Percentiles rank a stretch among this genome's conserved stretches.
These are phyloP conservation scores for Daldinia eschscholtzii DNA, from an alignment of 2,329 filamentous ascomycete species.

Conservation along the genomic window DNA sequence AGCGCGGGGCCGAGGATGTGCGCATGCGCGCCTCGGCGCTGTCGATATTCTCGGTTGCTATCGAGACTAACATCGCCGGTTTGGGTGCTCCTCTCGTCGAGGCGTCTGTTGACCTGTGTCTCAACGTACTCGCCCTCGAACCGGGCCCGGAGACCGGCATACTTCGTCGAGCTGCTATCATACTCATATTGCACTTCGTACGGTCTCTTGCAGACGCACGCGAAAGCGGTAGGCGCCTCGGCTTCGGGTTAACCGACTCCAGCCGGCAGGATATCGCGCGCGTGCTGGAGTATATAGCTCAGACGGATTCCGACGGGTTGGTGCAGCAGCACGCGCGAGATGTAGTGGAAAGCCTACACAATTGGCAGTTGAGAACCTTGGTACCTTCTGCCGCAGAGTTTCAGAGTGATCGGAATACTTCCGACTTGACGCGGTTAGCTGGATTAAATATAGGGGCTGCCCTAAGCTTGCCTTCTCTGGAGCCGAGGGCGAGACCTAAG, in stretches of 20 bases:
- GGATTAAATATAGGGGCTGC: slow-evolving; percentile 53
- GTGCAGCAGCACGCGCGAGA: slow-evolving; percentile 75
- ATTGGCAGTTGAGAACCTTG: slow-evolving; percentile 68
- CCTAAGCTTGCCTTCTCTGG: slow-evolving; percentile 43
- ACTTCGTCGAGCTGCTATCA: slow-evolving; percentile 73
- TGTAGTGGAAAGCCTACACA: slow-evolving; percentile 75
- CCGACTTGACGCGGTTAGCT: slow-evolving; percentile 53
- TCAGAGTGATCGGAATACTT: slow-evolving; percentile 24
- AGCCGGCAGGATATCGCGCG: slow-evolving; percentile 72
- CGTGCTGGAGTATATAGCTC: slow-evolving; percentile 72
- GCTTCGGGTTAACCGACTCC: slow-evolving; percentile 66
- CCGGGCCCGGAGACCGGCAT: slow-evolving; percentile 71
- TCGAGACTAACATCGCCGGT: slow-evolving; percentile 72
- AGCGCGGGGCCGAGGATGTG: slow-evolving; percentile 75
- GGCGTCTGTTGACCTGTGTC: slow-evolving; percentile 70
- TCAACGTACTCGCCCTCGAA: slow-evolving; percentile 74
- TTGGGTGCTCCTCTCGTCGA: slow-evolving; percentile 66
- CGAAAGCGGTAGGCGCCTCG: slow-evolving; percentile 60
- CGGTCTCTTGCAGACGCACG: slow-evolving; percentile 68
- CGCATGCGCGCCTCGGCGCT: slow-evolving; percentile 77
- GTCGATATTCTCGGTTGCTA: slow-evolving; percentile 70
- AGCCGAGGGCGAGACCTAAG: slow-evolving; percentile 42
- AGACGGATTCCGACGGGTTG: slow-evolving; percentile 75
- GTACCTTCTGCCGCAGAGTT: slow-evolving; percentile 54
- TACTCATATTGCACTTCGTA: slow-evolving; percentile 73